Conservation (phyloP, 2,329 filamentous ascomycete genomes). For the Colletotrichum lupini region DNA sequence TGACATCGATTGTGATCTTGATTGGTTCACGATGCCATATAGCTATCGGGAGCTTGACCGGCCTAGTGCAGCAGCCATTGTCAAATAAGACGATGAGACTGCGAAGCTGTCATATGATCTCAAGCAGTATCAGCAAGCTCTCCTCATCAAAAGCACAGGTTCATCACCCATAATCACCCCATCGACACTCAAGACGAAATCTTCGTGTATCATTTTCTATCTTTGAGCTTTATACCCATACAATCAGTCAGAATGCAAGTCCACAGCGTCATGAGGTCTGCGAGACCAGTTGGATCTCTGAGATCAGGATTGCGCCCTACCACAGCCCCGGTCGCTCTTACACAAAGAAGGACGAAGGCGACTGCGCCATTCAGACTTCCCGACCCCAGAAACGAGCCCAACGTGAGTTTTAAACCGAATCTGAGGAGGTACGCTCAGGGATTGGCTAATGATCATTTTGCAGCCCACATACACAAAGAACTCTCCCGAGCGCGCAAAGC, state of each 20-base stretch:
- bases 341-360: conserved; percentile 40
- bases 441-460: background rate
- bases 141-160: background rate
- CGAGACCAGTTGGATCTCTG: background rate
- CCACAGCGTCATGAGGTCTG: conserved; percentile 8
- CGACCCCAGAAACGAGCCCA: conserved; percentile 46
- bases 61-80: background rate
- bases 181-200: background rate
- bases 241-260: conserved; percentile 6
- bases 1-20: conserved; percentile 11
- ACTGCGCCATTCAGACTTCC: conserved; percentile 46
- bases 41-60: conserved; percentile 22
- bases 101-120: background rate
- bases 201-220: background rate
- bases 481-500: conserved; percentile 43
- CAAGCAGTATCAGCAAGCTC: background rate
- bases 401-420: conserved; percentile 38
- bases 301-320: conserved; percentile 15
- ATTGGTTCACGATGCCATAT: conserved; percentile 7
- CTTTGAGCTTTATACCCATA: background rate
- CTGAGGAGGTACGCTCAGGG: no score
- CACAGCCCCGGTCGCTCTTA: conserved; percentile 31
- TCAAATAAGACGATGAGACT: conserved; percentile 16
- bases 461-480: conserved; percentile 45
- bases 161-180: background rate